Evolutionary conservation across 345 rosid genomes (phyloP).

Genomic region (Jatropha curcas): DNA sequence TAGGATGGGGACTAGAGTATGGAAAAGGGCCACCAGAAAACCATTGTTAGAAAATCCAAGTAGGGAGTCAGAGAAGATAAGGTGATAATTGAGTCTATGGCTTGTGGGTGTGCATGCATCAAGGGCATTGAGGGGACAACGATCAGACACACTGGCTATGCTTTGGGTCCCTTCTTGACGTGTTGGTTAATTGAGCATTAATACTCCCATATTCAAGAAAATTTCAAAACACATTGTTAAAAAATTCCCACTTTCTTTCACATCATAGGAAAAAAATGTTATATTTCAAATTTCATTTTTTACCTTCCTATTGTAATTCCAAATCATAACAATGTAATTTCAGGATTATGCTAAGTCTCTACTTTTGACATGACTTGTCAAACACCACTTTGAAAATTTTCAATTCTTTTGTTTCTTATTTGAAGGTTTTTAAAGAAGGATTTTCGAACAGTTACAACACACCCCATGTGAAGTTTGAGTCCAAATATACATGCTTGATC

Average conservation of each 20-base stretch:
- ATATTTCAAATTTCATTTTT: too few relatives aligned
- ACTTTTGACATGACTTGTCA: too few relatives aligned
- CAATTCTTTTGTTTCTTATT: too few relatives aligned
- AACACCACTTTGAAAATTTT: too few relatives aligned
- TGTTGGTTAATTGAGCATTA: constrained; percentile 2
- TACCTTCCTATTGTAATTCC: too few relatives aligned
- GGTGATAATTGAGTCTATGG: constrained; percentile 20
- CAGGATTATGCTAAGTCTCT: too few relatives aligned
- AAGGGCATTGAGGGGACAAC: constrained; percentile 16
- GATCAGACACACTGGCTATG: constrained; percentile 26
- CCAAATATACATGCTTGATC: neutral
- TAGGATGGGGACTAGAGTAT: constrained; percentile 11
- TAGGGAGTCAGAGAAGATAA: constrained; percentile 41
- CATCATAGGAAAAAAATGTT: constrained; percentile 2
- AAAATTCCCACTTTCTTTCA: constrained; percentile 8
- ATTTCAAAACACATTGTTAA: neutral
- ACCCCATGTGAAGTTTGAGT: constrained; percentile 1
- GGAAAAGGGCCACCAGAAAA: constrained; percentile 4
- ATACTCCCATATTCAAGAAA: neutral
- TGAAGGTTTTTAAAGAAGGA: neutral
- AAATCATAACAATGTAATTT: too few relatives aligned
- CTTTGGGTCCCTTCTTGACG: constrained; percentile 27
- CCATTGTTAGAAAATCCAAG: constrained; percentile 16
- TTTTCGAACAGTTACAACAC: too few relatives aligned
- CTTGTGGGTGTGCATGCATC: constrained; percentile 21